Conservation (phyloP, 345 rosid genomes). For the Gossypium herbaceum region DNA sequence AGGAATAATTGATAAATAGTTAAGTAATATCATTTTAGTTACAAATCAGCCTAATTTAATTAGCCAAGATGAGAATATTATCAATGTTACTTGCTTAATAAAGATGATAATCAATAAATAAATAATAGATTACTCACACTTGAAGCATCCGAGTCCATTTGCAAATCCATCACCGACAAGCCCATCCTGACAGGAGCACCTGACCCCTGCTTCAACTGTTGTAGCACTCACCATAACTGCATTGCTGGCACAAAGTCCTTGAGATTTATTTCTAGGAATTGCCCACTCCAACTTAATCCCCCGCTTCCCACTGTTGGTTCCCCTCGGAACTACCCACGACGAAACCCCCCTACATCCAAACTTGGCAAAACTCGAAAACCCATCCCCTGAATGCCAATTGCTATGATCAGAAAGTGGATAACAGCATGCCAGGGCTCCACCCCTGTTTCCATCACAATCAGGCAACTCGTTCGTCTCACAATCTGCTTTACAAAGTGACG, state of each 20-base stretch:
- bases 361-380: slow-evolving; percentile 58
- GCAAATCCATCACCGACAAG: slow-evolving; percentile 68
- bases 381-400: slow-evolving; percentile 53
- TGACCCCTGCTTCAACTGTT: slow-evolving; percentile 44
- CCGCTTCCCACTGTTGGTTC: slow-evolving; percentile 47
- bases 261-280: slow-evolving; percentile 50
- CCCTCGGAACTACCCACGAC: slow-evolving; percentile 63
- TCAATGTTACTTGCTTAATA: no score
- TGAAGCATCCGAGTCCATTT: slow-evolving; percentile 60
- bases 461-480: slow-evolving; percentile 64
- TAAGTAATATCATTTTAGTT: neutral
- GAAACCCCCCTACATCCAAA: slow-evolving; percentile 81
- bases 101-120: neutral
- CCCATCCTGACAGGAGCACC: slow-evolving; percentile 69
- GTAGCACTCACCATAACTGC: slow-evolving; percentile 59
- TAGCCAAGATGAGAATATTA: neutral
- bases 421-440: slow-evolving; percentile 62
- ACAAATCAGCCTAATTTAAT: slow-evolving; percentile 5
- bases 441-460: slow-evolving; percentile 49
- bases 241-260: slow-evolving; percentile 38
- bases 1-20: neutral
- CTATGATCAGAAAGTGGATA: slow-evolving; percentile 79
- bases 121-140: slow-evolving; percentile 39
- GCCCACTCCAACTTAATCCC: slow-evolving; percentile 91
- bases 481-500: slow-evolving; percentile 59